Conservation (phyloP, 2,329 filamentous ascomycete species). For the Pezicula rhizophila region DNA sequence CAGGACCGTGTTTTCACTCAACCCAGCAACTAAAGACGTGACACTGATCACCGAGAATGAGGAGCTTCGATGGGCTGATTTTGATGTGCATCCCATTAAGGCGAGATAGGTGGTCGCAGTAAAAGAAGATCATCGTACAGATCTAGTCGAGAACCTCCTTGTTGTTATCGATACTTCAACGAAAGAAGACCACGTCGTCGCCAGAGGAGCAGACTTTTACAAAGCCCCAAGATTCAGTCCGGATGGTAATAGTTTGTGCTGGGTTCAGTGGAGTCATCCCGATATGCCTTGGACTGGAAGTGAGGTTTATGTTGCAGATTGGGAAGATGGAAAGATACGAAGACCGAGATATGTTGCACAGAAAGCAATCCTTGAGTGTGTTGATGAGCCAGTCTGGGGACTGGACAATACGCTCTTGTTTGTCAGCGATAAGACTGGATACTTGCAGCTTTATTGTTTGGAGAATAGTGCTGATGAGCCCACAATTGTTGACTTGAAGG, state of each 20-base stretch:
- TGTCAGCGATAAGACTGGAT: constrained; percentile 38
- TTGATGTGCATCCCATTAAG: constrained; percentile 31
- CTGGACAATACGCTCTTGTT: constrained; percentile 43
- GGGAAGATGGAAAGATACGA: constrained; percentile 29
- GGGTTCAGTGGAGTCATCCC: constrained; percentile 50
- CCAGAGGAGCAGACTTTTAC: constrained; percentile 43
- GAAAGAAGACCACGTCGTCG: constrained; percentile 31
- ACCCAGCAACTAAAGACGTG: not conserved
- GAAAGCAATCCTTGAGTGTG: constrained; percentile 31
- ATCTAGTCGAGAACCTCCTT: constrained; percentile 18
- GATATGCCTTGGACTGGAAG: constrained; percentile 45
- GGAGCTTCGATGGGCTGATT: constrained; percentile 38
- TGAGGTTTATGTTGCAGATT: constrained; percentile 38
- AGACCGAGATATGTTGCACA: constrained; percentile 36
- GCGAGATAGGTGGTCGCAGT: constrained; percentile 40
- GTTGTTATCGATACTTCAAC: constrained; percentile 18
- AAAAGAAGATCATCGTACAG: constrained; percentile 37
- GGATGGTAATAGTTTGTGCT: constrained; percentile 39
- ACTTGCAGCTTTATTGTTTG: constrained; percentile 41
- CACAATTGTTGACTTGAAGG: constrained; percentile 28
- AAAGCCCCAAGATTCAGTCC: constrained; percentile 31
- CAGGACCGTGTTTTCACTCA: not conserved
- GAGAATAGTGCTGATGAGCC: constrained; percentile 22
- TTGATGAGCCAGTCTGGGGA: constrained; percentile 45
- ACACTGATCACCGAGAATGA: not conserved